Base-by-base conservation (phyloP, 2,329 filamentous ascomycete genomes). In the Neofusicoccum kwambonambiense region DNA sequence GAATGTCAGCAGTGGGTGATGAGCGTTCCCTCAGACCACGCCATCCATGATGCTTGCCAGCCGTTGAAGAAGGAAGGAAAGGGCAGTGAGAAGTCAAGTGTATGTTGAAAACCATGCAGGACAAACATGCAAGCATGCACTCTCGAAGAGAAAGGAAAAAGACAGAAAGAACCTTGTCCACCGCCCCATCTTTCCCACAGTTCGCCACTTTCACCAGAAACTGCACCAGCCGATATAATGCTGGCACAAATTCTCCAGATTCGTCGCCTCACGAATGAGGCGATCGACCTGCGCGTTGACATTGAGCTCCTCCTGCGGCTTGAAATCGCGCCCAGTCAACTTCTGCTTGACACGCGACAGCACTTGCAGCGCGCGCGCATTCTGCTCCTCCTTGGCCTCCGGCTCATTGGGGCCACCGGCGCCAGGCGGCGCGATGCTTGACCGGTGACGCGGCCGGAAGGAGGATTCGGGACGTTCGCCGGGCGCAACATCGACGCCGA, bases 211-310 rank as follows among this genome's bases (percentile, higher is more conserved):
- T 49, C 63, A 98, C 94, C 94, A 98, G 84, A 97, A 98, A 79
- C 92, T 96, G 80, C 94, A 98, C 94, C 94, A 98, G 68, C 95
- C 95, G 72, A 98, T 97, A 77, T 97, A 99, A 81, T 98, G 95
- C 83, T 98, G 95, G 76, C 95, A 99, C 67, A 99, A 82, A 77
- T 98, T 98, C 84, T 98, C 95, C 71, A 98, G 83, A 74, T 95
- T 97, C 6, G 95, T 99, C 22, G 95, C 95, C 81, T 99, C 94
- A 67, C 90, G 89, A 71, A 99, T 90, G 72, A 99, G 82, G 77
- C 96, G 94, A 78, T 97, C 94, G 4, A 99, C 96, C 80, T 99
- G 95, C 67, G 88, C 87, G 64, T 91, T 88, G 22, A 96, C 89
- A 65, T 89, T 89, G 68, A 99, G 84, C 79, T 98, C 94, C 72